Percentiles rank a stretch among this genome's conserved stretches.
Evolutionary conservation across 768 basidiomycete species (phyloP).

Genomic region (Rubroboletus satanas): DNA sequence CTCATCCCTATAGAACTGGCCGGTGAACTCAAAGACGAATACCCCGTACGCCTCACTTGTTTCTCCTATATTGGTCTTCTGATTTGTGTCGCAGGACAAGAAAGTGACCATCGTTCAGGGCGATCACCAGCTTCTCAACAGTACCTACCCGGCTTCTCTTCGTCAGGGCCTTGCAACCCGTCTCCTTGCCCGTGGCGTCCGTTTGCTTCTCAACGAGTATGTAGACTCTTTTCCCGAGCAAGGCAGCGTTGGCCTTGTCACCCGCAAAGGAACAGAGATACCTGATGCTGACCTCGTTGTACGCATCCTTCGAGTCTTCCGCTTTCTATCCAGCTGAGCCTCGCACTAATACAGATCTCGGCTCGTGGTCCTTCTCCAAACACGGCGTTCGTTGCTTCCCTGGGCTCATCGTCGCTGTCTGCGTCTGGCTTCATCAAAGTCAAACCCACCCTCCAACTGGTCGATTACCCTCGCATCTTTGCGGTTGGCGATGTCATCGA

Average conservation of each 20-base stretch:
- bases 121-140: conserved; percentile 50
- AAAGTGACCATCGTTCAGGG: conserved; percentile 64
- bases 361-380: conserved; percentile 41
- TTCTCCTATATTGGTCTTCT: not conserved
- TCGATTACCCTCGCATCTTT: conserved; percentile 49
- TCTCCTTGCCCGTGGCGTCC: conserved; percentile 42
- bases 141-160: conserved; percentile 50
- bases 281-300: conserved; percentile 57
- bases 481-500: conserved; percentile 66
- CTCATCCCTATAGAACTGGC: conserved; percentile 34
- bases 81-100: conserved; percentile 18
- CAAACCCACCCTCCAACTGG: conserved; percentile 54
- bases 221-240: conserved; percentile 44
- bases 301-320: conserved; percentile 15
- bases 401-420: conserved; percentile 37
- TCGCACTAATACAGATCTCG: conserved; percentile 15
- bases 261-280: conserved; percentile 47
- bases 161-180: conserved; percentile 44
- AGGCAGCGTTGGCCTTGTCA: conserved; percentile 39
- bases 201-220: conserved; percentile 49
- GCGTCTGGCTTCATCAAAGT: conserved; percentile 47
- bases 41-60: conserved; percentile 31
- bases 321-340: not conserved
- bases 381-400: conserved; percentile 49
- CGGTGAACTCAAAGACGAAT: conserved; percentile 42